Evolutionary conservation across 305 asterid genomes (phyloP).

Genomic region (Fraxinus latifolia): DNA sequence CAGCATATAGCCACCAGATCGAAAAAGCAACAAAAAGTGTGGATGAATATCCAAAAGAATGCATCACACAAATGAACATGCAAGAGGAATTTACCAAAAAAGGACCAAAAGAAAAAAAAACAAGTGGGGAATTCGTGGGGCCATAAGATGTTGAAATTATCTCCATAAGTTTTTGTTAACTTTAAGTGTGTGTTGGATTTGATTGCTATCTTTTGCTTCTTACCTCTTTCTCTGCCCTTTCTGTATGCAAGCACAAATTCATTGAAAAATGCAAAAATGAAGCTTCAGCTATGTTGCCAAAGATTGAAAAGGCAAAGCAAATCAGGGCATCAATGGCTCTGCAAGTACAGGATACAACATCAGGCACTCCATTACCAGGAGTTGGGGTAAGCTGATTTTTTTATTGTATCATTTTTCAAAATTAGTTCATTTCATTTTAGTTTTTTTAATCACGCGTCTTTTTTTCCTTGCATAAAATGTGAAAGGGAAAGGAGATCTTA

Average conservation of each 20-base stretch:
- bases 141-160: conserved; percentile 12
- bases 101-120: not conserved
- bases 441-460: not conserved
- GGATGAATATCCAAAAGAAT: conserved; percentile 3
- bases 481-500: conserved; percentile 14
- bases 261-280: conserved; percentile 87
- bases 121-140: not conserved
- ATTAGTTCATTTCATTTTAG: conserved; percentile 14
- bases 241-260: conserved; percentile 78
- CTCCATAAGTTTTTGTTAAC: conserved; percentile 15
- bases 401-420: conserved; percentile 10
- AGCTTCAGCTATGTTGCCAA: conserved; percentile 87
- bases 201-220: conserved; percentile 24
- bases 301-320: conserved; percentile 84
- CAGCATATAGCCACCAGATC: not conserved
- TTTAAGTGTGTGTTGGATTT: not conserved
- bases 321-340: conserved; percentile 62
- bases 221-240: conserved; percentile 16
- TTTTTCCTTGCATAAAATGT: conserved; percentile 13
- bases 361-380: conserved; percentile 54
- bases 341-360: conserved; percentile 49
- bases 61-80: conserved; percentile 8
- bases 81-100: conserved; percentile 1
- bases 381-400: conserved; percentile 50
- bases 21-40: not conserved